phyloP scores from a whole-genome alignment of 306 rosid genomes.

The Canavalia gladiata region DNA sequence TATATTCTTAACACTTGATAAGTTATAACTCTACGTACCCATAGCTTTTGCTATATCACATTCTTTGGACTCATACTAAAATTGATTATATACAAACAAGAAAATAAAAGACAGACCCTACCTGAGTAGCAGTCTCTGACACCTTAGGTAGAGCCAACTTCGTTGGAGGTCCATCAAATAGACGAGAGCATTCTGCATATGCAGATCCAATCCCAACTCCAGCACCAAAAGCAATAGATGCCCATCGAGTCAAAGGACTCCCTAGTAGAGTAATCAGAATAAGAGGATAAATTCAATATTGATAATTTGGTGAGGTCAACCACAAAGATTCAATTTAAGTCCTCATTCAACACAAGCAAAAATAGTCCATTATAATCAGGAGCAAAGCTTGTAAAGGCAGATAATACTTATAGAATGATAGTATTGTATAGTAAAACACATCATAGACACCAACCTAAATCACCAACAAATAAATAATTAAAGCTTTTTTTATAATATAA shows the following conservation, averaged over 20 bases:
- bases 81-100: conserved; percentile 10
- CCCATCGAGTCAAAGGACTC: conserved; percentile 93
- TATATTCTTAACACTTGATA: conserved; percentile 12
- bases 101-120: conserved; percentile 29
- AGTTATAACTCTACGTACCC: conserved; percentile 8
- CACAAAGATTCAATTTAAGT: not conserved
- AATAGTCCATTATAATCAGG: not conserved
- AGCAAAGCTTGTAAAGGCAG: conserved; percentile 3
- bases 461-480: conserved; percentile 19
- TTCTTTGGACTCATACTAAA: conserved; percentile 5
- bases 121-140: conserved; percentile 60
- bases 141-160: conserved; percentile 51
- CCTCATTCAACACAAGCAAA: conserved; percentile 17
- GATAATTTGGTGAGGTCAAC: conserved; percentile 31
- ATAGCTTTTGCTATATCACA: conserved; percentile 1
- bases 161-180: conserved; percentile 70
- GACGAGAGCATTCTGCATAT: conserved; percentile 72
- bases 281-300: conserved; percentile 31
- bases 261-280: conserved; percentile 55
- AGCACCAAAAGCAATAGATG: conserved; percentile 90
- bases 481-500: conserved; percentile 7
- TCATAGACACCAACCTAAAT: not conserved
- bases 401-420: conserved; percentile 22
- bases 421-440: conserved; percentile 9
- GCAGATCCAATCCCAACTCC: conserved; percentile 92